A percentile compares a stretch with the other conserved stretches of the same genome.
phyloP scores from a whole-genome alignment of 768 basidiomycete genomes.

The Lactifluus echinatus region DNA sequence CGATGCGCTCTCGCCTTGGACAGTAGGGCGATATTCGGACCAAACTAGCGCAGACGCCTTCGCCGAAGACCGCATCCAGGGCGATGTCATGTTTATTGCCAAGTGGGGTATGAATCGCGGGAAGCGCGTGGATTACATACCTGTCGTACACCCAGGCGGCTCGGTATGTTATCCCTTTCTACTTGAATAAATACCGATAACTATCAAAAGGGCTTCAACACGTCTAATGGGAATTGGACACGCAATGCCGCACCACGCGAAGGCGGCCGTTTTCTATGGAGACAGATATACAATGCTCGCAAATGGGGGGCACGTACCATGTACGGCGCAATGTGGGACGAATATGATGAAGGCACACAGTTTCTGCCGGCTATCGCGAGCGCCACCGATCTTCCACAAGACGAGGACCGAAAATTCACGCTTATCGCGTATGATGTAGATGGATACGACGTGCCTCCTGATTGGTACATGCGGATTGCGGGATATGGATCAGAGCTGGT shows the following conservation, averaged over 20 bases:
- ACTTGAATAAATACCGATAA: background rate
- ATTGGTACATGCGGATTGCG: conserved; percentile 49
- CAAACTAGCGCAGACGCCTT: conserved; percentile 56
- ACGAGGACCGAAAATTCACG: conserved; percentile 41
- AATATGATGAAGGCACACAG: conserved; percentile 82
- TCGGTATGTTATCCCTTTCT: conserved; percentile 49
- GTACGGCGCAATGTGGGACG: conserved; percentile 88
- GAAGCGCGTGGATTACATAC: conserved; percentile 69
- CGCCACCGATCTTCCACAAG: conserved; percentile 47
- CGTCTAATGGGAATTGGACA: conserved; percentile 60
- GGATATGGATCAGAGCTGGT: conserved; percentile 14
- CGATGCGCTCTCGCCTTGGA: conserved; percentile 79
- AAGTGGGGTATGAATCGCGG: conserved; percentile 27
- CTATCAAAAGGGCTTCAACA: conserved; percentile 51
- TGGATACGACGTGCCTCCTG: conserved; percentile 65
- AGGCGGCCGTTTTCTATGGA: conserved; percentile 73
- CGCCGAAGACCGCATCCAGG: conserved; percentile 51
- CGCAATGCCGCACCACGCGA: conserved; percentile 65
- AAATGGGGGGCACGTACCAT: conserved; percentile 53
- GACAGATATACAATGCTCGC: conserved; percentile 63
- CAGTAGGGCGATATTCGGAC: conserved; percentile 58
- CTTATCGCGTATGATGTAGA: conserved; percentile 74
- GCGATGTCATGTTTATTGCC: conserved; percentile 53
- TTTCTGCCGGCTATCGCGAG: conserved; percentile 64
- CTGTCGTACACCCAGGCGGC: conserved; percentile 73